Percentiles rank a stretch among this genome's conserved stretches.
phyloP scores from a whole-genome alignment of 2,329 filamentous ascomycete species.

The Cordyceps pruinosa region DNA sequence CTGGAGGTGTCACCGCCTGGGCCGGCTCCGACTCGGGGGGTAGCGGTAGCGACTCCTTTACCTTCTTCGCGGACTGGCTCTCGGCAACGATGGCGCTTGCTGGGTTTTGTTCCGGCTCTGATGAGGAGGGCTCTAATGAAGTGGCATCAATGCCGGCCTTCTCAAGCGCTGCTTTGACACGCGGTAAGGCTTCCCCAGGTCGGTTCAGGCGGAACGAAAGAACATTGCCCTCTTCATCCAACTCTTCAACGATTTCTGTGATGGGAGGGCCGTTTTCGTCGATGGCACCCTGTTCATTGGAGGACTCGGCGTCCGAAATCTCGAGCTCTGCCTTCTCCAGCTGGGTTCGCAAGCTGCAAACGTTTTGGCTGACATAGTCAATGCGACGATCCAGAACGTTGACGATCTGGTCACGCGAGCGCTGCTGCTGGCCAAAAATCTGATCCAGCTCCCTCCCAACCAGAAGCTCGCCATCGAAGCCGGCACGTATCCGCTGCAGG shows the following conservation, averaged over 20 bases:
- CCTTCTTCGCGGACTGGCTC: neutral
- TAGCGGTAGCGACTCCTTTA: conserved; percentile 7
- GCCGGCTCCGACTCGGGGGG: conserved; percentile 18
- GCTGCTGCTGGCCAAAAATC: conserved; percentile 30
- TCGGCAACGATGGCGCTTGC: neutral
- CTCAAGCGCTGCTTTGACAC: conserved; percentile 64
- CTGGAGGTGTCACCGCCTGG: conserved; percentile 15
- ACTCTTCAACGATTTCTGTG: conserved; percentile 84
- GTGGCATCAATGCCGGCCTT: conserved; percentile 58
- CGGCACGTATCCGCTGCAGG: conserved; percentile 49
- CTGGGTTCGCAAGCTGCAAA: conserved; percentile 66
- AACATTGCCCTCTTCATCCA: conserved; percentile 86
- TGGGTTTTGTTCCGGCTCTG: neutral
- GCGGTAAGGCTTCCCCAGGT: conserved; percentile 60
- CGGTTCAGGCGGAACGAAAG: conserved; percentile 58
- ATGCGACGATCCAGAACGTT: conserved; percentile 62
- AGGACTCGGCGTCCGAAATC: conserved; percentile 54
- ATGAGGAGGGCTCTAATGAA: neutral
- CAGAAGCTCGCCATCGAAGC: conserved; percentile 57
- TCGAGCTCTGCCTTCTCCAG: conserved; percentile 63
- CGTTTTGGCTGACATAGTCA: conserved; percentile 84
- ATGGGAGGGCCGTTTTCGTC: conserved; percentile 69
- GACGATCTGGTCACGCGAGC: conserved; percentile 43
- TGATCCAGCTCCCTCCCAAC: conserved; percentile 49
- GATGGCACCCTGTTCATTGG: conserved; percentile 52